phyloP scores from a whole-genome alignment of 2,329 filamentous ascomycete genomes.

The Diatrype stigma region DNA sequence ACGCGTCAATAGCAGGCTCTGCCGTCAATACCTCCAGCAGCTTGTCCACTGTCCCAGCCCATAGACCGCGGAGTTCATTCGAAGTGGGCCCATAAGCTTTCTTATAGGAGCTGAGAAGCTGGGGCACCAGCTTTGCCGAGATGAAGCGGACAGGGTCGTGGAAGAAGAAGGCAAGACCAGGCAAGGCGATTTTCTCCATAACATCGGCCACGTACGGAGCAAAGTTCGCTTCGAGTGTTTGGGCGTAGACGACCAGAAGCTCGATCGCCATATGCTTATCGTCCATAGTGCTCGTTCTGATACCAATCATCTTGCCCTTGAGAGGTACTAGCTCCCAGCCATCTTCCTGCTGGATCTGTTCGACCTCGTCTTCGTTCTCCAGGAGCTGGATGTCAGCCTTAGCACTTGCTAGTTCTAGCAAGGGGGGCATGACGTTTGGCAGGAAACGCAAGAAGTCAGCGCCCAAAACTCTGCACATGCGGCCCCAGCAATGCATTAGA shows the following conservation, averaged over 20 bases:
- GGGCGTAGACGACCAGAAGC: conserved; percentile 92
- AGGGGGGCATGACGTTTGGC: conserved; percentile 86
- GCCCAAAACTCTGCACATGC: conserved; percentile 94
- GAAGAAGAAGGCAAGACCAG: conserved; percentile 96
- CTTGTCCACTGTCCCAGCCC: conserved; percentile 82
- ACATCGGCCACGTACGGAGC: conserved; percentile 88
- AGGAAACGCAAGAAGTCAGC: conserved; percentile 90
- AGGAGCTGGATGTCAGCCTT: conserved; percentile 97
- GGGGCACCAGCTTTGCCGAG: conserved; percentile 89
- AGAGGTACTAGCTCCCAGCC: conserved; percentile 97
- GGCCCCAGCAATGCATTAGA: conserved; percentile 96
- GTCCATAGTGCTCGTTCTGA: conserved; percentile 93
- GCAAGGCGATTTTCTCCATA: conserved; percentile 93
- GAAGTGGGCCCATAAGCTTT: conserved; percentile 81
- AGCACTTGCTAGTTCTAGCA: conserved; percentile 84
- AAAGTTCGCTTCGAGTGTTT: conserved; percentile 89
- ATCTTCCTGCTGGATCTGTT: conserved; percentile 88
- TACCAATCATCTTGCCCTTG: conserved; percentile 97
- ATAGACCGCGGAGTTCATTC: conserved; percentile 73
- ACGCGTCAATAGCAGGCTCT: conserved; percentile 90
- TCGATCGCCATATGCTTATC: conserved; percentile 99
- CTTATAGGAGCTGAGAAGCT: conserved; percentile 90
- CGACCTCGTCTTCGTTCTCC: conserved; percentile 91
- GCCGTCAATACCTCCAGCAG: conserved; percentile 89
- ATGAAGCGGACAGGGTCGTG: conserved; percentile 95